Evolutionary conservation across 352 stramenopile species (phyloP).

Genomic region (Phytophthora pistaciae): DNA sequence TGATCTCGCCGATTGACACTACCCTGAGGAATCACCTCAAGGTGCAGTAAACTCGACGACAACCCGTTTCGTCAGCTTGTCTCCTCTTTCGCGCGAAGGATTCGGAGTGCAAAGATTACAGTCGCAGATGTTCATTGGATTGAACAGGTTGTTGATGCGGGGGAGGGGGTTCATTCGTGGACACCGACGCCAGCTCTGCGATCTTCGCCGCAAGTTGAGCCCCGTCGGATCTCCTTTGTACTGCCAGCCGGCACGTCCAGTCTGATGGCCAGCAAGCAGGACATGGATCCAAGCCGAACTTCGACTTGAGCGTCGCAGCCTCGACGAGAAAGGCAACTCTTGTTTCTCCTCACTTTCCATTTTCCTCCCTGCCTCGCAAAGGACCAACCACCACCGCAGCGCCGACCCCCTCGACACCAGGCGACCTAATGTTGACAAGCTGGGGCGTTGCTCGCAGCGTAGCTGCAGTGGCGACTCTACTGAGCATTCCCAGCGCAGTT

Average conservation of each 20-base stretch:
- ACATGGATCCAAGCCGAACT: background rate
- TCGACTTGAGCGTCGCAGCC: background rate
- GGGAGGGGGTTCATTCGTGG: conserved; percentile 25
- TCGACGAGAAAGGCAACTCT: conserved; percentile 15
- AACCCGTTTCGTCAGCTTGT: no score
- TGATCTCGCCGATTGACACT: no score
- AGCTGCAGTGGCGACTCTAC: conserved; percentile 6
- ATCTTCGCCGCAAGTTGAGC: conserved; percentile 10
- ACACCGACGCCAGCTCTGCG: background rate
- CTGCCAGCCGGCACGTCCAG: conserved; percentile 7
- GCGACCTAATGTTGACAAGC: conserved; percentile 22
- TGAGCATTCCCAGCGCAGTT: background rate
- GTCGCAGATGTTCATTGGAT: conserved; percentile 29
- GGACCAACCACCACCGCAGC: conserved; percentile 14
- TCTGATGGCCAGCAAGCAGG: background rate
- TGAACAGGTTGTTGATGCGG: conserved; percentile 23
- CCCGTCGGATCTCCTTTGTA: conserved; percentile 11
- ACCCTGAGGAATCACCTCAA: no score
- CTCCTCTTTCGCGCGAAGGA: background rate
- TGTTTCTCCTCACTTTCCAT: conserved; percentile 26
- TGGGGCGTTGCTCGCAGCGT: conserved; percentile 17
- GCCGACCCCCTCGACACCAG: background rate
- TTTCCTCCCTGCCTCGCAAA: conserved; percentile 25
- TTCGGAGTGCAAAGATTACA: conserved; percentile 10
- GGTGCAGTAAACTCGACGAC: no score